Evolutionary conservation across 2,329 filamentous ascomycete genomes (phyloP), one percentile per base, ranked within the genome.

Genomic region (Talaromyces rugulosus): DNA sequence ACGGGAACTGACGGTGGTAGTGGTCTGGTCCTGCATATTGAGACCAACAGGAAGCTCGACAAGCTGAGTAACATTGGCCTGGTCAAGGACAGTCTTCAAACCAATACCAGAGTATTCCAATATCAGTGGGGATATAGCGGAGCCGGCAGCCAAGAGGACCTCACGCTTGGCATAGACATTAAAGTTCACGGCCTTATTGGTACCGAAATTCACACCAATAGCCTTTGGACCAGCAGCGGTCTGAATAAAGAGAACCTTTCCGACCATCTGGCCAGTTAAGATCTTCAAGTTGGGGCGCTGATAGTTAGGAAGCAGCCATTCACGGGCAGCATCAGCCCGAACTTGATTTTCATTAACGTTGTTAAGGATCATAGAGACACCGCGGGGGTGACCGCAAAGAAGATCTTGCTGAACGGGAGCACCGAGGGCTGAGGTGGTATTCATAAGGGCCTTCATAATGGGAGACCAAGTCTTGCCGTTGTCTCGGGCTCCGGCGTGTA

Each of bases 21-120:
- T 70, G 23, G 70, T 73, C 44, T 73, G 70, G 51, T 72, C 71
- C 61, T 73, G 69, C 42, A 72, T 59, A 33, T 73, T 73, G n/a
- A 69, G 56, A 42, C 71, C 70, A n/a, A 73, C 70, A 1, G 71
- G 70, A 1, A 73, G 64, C 4, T 72, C 63, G 33, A 72, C 51
- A 5, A 64, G 42, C 33, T 70, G 68, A 4, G 63, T 34, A 44
- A 71, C 59, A 65, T 51, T 58, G 36, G 33, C 34, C 8, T 47
- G 36, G 31, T 58, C 56, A 27, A 58, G 56, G n/a, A 58, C 56
- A 30, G 56, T 33, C 56, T 58, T 58, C 14, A 58, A 28, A 23
- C 70, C 71, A 58, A 73, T 70, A 30, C 71, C 71, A 11, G 71
- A 73, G 28, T 68, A 65, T 54, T 73, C 66, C 1, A 72, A 61